Conservation (phyloP, 768 basidiomycete genomes). For the Gloeopeniophorella convolvens region DNA sequence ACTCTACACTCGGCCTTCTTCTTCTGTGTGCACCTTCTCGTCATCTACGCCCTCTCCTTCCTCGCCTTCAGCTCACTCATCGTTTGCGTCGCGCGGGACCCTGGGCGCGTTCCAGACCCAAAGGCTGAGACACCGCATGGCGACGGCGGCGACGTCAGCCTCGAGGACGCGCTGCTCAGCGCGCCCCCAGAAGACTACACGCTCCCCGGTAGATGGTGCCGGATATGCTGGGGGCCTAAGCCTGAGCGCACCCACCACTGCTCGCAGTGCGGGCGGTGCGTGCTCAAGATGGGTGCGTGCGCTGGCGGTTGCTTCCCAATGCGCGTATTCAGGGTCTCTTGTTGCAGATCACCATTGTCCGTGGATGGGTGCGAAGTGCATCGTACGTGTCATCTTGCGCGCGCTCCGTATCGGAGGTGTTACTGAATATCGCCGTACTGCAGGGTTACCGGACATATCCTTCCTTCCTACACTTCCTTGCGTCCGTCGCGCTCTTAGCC, state of each 20-base stretch:
- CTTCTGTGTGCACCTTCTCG: constrained; percentile 49
- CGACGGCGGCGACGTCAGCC: constrained; percentile 33
- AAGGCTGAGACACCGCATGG: constrained; percentile 21
- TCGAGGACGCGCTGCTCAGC: constrained; percentile 57
- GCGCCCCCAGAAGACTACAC: constrained; percentile 38
- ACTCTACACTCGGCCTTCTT: constrained; percentile 40
- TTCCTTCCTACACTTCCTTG: constrained; percentile 74
- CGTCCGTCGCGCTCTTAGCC: constrained; percentile 54
- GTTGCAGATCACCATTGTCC: constrained; percentile 77
- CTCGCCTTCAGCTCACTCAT: constrained; percentile 67
- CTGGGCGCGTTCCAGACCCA: constrained; percentile 46
- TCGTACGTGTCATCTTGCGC: constrained; percentile 42
- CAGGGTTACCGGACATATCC: constrained; percentile 83
- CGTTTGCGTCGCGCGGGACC: constrained; percentile 65
- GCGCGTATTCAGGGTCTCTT: background rate
- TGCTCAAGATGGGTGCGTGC: constrained; percentile 74
- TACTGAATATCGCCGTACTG: constrained; percentile 1
- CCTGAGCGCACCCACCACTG: constrained; percentile 82
- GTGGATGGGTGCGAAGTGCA: constrained; percentile 72
- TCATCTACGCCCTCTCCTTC: constrained; percentile 61
- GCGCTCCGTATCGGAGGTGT: background rate
- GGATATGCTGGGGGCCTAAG: constrained; percentile 73
- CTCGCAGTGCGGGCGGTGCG: constrained; percentile 65
- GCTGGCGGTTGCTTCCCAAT: background rate
- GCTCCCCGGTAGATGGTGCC: constrained; percentile 63